Evolutionary conservation across 345 rosid species (phyloP).

Genomic region (Eucalyptus rudis): DNA sequence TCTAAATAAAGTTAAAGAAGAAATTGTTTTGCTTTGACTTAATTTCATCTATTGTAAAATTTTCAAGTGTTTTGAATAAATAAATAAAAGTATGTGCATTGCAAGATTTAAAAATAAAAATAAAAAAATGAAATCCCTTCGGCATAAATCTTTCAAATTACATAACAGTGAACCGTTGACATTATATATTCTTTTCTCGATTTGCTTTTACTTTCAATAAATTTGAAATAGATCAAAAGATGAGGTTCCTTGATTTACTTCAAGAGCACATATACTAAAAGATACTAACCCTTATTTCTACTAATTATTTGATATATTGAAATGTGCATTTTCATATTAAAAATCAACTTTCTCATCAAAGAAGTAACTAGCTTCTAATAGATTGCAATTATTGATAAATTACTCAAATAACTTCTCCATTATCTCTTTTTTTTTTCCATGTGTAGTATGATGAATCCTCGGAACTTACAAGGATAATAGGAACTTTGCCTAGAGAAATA

Average conservation of each 20-base stretch:
- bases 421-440: background rate
- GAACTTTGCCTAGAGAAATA: background rate
- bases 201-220: too few species aligned
- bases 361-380: background rate
- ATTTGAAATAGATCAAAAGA: background rate
- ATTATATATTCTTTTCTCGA: background rate
- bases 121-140: background rate
- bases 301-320: too few species aligned
- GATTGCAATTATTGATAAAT: background rate
- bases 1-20: too few species aligned
- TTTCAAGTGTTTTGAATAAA: background rate
- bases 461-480: background rate
- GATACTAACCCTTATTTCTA: background rate
- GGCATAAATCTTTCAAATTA: too few species aligned
- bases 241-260: too few species aligned
- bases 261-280: background rate
- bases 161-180: fast-evolving
- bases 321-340: background rate
- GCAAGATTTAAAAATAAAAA: background rate
- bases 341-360: background rate
- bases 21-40: too few species aligned
- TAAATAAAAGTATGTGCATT: background rate
- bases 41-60: background rate
- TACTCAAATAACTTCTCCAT: background rate
- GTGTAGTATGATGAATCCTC: background rate